Evolutionary conservation across 768 basidiomycete genomes (phyloP), one percentile per base, ranked within the genome.

Genomic region (Neoboletus subvelutipes): DNA sequence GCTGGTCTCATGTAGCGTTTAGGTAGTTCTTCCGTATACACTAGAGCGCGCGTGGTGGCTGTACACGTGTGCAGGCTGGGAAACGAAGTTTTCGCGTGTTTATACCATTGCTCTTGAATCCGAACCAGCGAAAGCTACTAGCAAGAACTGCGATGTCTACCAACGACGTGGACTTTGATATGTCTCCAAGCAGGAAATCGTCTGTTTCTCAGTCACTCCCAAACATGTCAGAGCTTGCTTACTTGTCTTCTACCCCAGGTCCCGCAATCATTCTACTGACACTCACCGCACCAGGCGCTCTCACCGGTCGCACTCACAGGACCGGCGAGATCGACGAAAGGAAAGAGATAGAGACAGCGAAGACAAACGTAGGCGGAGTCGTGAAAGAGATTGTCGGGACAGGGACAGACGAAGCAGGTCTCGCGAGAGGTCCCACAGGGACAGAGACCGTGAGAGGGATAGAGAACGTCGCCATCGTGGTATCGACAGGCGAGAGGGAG

Each of bases 181-280:
- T 73, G 62, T 81, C 83, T 41, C 83, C 84, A 43, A 77, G 78
- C 63, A 80, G 76, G 63, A 84, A 80, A 66, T 85, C 84, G 86
- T 88, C 64, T 55, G 85, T 68, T 41, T 78, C 26, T 59, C 52
- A 55, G 28, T 43, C 45, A 46, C 45, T 49, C 36, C 24, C 31
- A 51, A 39, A 42, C 18, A 2, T 53, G 7, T 20, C 9, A 26
- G 11, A 24, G 40, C 11, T 56, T 46, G 24, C 58, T 61, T 2
- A 63, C 57, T 50, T 55, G 53, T 31, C 45, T 36, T 47, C 59
- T 55, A 28, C 46, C 15, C 37, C 57, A 85, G 86, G 54, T 87
- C 86, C 59, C 85, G 88, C 64, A 87, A 87, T 68, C 83, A 84
- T 70, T 90, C 90, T 4, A 84, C 85, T 37, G 89, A 90, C 69